Evolutionary conservation across 208 protist genomes (phyloP), one percentile per base, ranked within the genome.

Genomic region (Acanthamoeba castellanii): DNA sequence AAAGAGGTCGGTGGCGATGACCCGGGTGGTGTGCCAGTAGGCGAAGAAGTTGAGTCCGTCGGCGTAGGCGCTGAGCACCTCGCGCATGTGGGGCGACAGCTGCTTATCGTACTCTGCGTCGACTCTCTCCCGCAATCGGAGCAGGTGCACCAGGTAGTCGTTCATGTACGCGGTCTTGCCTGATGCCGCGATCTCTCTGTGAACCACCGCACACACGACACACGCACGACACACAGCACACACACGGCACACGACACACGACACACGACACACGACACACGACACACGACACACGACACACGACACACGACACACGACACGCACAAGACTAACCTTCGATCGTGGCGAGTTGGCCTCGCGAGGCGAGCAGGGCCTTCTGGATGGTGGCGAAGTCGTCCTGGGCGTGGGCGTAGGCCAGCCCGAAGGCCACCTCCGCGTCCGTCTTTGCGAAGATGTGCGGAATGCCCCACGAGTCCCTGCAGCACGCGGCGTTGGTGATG

Each of bases 361-460:
- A 7, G 16, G 87, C 87, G 27, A 92, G 87, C 18, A 92, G 11
- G 13, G 87, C 87, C 34, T 50, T 70, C 59, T 92, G 87, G 87
- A 92, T 50, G 57, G 34, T n/a, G 25, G 59, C 4, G 42, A 92
- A 92, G 87, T 92, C 87, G 32, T 92, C 87, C 66, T 92, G 87
- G 18, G 87, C 87, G 42, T 92, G 87, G 16, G 87, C 87, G 59
- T 92, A 92, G 57, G 87, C 87, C 87, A 92, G 25, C 34, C 87
- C 87, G 50, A 92, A 92, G n/a, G 87, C 87, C 87, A 92, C 87
- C 20, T 92, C 87, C 7, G 57, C 66, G 59, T 92, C 87, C 37
- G 61, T 92, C 59, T 92, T 92, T 6, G 47, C 87, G 14, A 34
- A 76, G 18, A 92, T 37, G 87, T 92, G 87, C 0, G 87, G 20